Evolutionary conservation across 306 rosid species (phyloP).

Genomic region (Chamaecrista fasciculata): DNA sequence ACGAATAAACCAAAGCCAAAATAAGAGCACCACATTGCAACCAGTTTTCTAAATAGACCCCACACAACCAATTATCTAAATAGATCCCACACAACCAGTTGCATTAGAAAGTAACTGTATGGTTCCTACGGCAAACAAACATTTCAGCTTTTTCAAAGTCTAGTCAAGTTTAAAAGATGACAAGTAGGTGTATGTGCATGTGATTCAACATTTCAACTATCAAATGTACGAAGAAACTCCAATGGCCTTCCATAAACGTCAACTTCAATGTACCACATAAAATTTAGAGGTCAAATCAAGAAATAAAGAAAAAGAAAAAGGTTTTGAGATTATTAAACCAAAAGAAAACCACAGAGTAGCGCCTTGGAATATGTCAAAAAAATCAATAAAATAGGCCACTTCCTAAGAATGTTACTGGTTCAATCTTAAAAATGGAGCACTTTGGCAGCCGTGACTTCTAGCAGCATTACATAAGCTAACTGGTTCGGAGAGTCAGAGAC

Average conservation of each 20-base stretch:
- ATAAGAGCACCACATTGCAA: not conserved
- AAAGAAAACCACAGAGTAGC: not conserved
- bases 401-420: not conserved
- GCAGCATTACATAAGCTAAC: not conserved
- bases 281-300: not conserved
- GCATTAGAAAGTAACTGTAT: not conserved
- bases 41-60: not conserved
- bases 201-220: constrained; percentile 3
- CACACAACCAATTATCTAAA: not conserved
- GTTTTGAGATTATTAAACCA: not conserved
- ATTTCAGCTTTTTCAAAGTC: not conserved
- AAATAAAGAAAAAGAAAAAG: not conserved
- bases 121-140: not conserved
- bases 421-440: constrained; percentile 7
- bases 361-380: not conserved
- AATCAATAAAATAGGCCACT: not conserved
- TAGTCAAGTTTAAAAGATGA: not conserved
- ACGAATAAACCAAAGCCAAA: not conserved
- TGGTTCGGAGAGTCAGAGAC: not conserved
- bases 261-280: not conserved
- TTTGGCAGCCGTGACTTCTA: not conserved
- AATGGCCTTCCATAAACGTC: not conserved
- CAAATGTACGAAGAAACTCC: not conserved
- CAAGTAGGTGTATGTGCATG: not conserved
- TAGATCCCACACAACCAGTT: not conserved